Conservation (phyloP, 441 rosid species). For the Populus hybrid region DNA sequence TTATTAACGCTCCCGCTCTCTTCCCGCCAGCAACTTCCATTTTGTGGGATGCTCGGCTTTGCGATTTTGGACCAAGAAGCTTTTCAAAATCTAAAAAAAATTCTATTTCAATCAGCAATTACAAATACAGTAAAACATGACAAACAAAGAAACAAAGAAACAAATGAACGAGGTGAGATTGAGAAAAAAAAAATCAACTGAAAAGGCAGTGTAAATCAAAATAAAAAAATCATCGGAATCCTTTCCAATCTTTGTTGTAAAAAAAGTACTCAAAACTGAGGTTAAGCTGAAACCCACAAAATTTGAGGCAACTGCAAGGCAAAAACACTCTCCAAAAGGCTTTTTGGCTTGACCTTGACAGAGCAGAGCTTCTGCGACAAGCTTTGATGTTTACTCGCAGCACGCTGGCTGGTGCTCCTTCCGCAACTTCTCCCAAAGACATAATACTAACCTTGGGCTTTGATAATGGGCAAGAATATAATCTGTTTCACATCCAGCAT, state of each 20-base stretch:
- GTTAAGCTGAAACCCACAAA: no score
- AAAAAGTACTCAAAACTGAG: neutral
- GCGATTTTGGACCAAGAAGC: neutral
- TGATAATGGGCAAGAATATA: slow-evolving; percentile 89
- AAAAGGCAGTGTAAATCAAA: neutral
- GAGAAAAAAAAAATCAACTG: neutral
- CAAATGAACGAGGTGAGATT: neutral
- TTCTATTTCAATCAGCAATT: neutral
- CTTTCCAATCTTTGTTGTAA: neutral
- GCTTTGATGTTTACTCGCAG: slow-evolving; percentile 45
- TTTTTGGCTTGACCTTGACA: neutral
- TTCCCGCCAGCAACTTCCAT: neutral
- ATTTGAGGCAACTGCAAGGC: no score
- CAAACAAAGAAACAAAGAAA: neutral
- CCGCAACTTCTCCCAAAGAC: slow-evolving; percentile 88
- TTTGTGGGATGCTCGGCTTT: neutral
- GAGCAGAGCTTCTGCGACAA: neutral
- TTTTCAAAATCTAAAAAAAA: neutral
- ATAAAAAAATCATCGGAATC: neutral
- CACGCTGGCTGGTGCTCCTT: slow-evolving; percentile 58
- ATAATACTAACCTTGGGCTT: slow-evolving; percentile 65
- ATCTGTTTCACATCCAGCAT: slow-evolving; percentile 63
- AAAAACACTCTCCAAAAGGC: neutral
- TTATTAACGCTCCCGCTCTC: neutral
- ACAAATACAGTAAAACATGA: neutral